Base-by-base conservation (phyloP, 75 land plant genomes). In the Cupressus sempervirens region DNA sequence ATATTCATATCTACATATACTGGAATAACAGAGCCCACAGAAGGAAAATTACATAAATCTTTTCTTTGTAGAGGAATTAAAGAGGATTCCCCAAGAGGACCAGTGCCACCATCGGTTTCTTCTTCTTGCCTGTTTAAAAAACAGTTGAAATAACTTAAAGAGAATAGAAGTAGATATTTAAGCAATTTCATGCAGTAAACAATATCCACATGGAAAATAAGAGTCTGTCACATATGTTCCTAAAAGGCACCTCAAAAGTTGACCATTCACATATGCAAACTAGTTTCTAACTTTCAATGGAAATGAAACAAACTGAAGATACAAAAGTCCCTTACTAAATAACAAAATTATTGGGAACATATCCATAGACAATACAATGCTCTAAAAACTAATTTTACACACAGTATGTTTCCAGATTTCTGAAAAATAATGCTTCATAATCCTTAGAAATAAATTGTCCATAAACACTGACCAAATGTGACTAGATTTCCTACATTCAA, bases 1-100 rank as follows among this genome's bases (percentile, higher is more conserved):
- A 53, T 84, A 35, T 80, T 77, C 72, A 83, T 83, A 26, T 86
- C 90, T 74, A 84, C 52, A 29, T 53, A 62, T 45, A 96, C 62
- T 48, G 91, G 87, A 50, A 96, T 86, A 38, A 93, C 88, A 87
- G 92, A 90, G 76, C 96, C 98, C 58, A 94, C 86, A 68, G 82
- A n/a, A 48, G 98, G 98, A 89, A 94, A 96, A 32, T 83, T 84
- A 79, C 87, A 70, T 41, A 93, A 84, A 54, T 88, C 76, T 76
- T 91, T 89, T 81, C 86, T 87, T 46, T 91, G 70, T 45, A 93
- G 80, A 76, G 86, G 83, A 34, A 83, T n/a, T 26, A 26, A 2
- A 43, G 29, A 79, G 12, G 50, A 79, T 18, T 79, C 81, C 30
- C 23, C 81, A 79, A 79, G 10, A 5, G 30, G 81, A 79, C 26